Evolutionary conservation across 2,329 filamentous ascomycete species (phyloP), one percentile per base, ranked within the genome.

Genomic region (Penicillium sp.): DNA sequence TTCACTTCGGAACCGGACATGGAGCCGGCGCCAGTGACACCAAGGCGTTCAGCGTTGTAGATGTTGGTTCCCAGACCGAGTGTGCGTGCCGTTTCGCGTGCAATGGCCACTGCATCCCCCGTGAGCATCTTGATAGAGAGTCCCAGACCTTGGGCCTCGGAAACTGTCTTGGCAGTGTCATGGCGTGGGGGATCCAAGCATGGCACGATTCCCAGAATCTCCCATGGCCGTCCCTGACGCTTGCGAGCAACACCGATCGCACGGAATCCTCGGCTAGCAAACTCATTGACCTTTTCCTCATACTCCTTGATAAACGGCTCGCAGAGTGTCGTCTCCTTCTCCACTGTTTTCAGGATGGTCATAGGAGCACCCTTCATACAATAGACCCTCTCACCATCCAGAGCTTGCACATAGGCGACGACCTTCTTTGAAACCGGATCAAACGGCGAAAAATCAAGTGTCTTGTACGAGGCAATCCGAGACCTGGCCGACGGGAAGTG

Each of bases 121-220:
- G 92, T 96, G 79, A 96, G 85, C 90, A 96, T 96, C 84, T 96
- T 96, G 79, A 96, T 92, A 66, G 89, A 92, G 60, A 96, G 82
- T 81, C 91, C 91, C 57, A 96, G 85, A 62, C 81, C 83, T 82
- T 94, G 93, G 70, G 91, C 91, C 78, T 96, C 91, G 75, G 89
- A 88, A 79, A 96, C 89, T 60, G 92, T 96, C 75, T 90, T 89
- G 69, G 87, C 90, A 66, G 92, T 96, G 72, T 96, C 91, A 80
- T 95, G 87, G 71, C 92, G 89, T 66, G 91, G 91, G 67, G 92
- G 92, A 75, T 96, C 91, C 68, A 88, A 90, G 83, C 91, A 96
- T 71, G 92, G 91, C 89, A 96, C 93, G 70, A 96, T 96, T 69
- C 91, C 91, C 66, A 96, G 86, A 67, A 96, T 92, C 76, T 96